A percentile compares a stretch with the other conserved stretches of the same genome.
These are phyloP conservation scores for Volvariella volvacea DNA, from an alignment of 1,284 basidiomycete species.

Conservation along the genomic window DNA sequence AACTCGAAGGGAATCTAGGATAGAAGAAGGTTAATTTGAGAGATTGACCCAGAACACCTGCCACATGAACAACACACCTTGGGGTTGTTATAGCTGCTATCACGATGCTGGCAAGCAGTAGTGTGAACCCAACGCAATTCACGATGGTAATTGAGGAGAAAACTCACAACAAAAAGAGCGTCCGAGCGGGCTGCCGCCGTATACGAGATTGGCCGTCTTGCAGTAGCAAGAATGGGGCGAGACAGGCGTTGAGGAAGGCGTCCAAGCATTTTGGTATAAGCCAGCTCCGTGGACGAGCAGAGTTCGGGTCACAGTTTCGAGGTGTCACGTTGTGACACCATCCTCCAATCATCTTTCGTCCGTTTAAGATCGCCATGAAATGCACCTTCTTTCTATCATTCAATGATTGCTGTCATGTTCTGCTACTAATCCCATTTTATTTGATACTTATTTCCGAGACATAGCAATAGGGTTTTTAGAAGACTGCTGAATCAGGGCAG, in stretches of 20 bases:
- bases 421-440: too few relatives aligned
- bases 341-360: not conserved
- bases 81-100: constrained; percentile 90
- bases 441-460: too few relatives aligned
- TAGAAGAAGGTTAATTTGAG: not conserved
- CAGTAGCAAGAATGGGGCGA: constrained; percentile 14
- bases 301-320: constrained; percentile 1
- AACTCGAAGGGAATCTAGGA: constrained; percentile 92
- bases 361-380: too few relatives aligned
- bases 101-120: constrained; percentile 67
- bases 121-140: constrained; percentile 10
- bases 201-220: constrained; percentile 36
- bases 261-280: constrained; percentile 18
- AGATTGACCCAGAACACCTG: too few relatives aligned
- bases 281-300: not conserved
- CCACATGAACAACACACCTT: constrained; percentile 39
- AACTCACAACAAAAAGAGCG: constrained; percentile 53
- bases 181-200: constrained; percentile 43
- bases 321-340: not conserved
- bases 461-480: too few relatives aligned
- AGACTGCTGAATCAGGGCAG: too few relatives aligned
- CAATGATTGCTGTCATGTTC: too few relatives aligned
- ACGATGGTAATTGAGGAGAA: constrained; percentile 1
- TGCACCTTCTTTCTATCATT: too few relatives aligned
- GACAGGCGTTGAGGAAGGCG: constrained; percentile 25